Evolutionary conservation across 2,329 filamentous ascomycete species (phyloP), one percentile per base, ranked within the genome.

Genomic region (Oidium heveae): DNA sequence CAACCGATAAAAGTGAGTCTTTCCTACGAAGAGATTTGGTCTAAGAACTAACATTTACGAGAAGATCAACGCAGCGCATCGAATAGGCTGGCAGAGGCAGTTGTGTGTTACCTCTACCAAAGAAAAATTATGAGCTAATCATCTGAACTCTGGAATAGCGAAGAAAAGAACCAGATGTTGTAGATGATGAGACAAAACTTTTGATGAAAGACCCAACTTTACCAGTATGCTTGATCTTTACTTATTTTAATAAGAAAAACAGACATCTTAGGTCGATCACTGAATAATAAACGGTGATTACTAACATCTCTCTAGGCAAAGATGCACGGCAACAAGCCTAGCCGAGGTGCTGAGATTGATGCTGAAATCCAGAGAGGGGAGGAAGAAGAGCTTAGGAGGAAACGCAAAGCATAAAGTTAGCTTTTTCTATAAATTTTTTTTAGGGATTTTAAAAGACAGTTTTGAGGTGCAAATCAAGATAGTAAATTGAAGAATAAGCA

Each of bases 21-120:
- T 24, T 12, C 4, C 8, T 7, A 18, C 9, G 4, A 22, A 13
- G 54, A 8, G 46, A 13, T 34, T 28, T 18, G 20, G 13, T 7
- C 22, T 36, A 13, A 7, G 49, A 18, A 22, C 56, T 61, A 36
- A 59, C 49, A 20, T 10, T 59, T 47, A 20, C 18, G 3, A 22
- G 80, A 86, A 74, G 81, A 86, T 61, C 70, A 84, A 66, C 74
- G 81, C 63, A 72, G 79, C 46, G 84, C 86, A 54, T 77, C 77
- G 66, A 86, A 86, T 72, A 79, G 79, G 62, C 70, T 85, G 32
- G 81, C 72, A 24, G 75, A 15, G 47, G 12, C 37, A 32, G 9
- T 12, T 13, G 16, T 39, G 3, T 4, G 12, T 13, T 39, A 3
- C 16, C 12, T 39, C 12, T 39, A 13, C 4, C 10, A 2, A 4